Percentiles rank a stretch among this genome's conserved stretches.
Conservation (phyloP, 495 filamentous ascomycete species). For the Tuber melanosporum region DNA sequence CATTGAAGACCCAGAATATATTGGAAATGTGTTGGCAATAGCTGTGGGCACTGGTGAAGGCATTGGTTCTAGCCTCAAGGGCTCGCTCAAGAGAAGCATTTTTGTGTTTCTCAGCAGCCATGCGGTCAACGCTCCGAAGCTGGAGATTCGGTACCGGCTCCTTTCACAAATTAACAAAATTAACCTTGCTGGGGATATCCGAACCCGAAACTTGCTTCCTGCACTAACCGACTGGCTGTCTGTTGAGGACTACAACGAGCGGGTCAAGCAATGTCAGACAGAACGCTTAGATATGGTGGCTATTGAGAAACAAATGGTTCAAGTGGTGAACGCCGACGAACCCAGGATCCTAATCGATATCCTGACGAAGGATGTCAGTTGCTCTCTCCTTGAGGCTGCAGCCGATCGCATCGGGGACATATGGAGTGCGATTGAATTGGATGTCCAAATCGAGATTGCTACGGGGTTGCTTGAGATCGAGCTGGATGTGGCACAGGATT, state of each 20-base stretch:
- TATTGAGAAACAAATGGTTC: conserved; percentile 55
- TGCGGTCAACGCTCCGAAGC: conserved; percentile 57
- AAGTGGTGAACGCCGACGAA: conserved; percentile 56
- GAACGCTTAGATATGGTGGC: conserved; percentile 58
- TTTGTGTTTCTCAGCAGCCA: conserved; percentile 71
- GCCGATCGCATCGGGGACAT: conserved; percentile 57
- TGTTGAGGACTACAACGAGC: conserved; percentile 35
- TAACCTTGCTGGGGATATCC: conserved; percentile 60
- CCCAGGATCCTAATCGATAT: conserved; percentile 54
- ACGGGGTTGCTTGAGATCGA: conserved; percentile 55
- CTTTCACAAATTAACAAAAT: conserved; percentile 64
- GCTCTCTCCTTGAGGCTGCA: conserved; percentile 51
- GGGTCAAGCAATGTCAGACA: conserved; percentile 46
- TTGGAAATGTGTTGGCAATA: conserved; percentile 56
- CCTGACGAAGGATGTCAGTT: conserved; percentile 47
- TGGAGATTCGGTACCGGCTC: conserved; percentile 60
- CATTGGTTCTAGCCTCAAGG: conserved; percentile 51
- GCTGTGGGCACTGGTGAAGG: conserved; percentile 46
- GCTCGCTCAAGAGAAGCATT: conserved; percentile 57
- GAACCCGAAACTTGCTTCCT: conserved; percentile 64
- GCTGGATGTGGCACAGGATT: conserved; percentile 46
- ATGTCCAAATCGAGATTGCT: conserved; percentile 54
- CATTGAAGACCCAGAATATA: conserved; percentile 62
- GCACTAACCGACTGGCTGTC: conserved; percentile 59
- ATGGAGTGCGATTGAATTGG: conserved; percentile 64